Percentiles rank a stretch among this genome's conserved stretches.
Conservation (phyloP, 305 asterid genomes). For the Caryopteris hybrid region DNA sequence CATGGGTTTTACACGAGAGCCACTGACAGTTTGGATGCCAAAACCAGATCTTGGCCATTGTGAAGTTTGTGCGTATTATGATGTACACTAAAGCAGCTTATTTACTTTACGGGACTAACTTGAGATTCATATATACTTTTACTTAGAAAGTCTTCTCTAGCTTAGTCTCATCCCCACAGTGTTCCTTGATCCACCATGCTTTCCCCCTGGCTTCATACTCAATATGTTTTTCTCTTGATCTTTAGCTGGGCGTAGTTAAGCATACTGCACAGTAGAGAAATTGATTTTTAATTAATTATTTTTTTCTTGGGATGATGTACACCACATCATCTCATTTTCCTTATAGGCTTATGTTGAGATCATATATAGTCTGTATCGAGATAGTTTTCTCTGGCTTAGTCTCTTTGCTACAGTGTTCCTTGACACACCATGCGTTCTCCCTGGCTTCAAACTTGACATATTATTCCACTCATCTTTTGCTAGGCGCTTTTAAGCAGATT, state of each 20-base stretch:
- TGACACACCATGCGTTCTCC: not conserved
- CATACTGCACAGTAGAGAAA: not conserved
- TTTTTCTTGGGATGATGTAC: not conserved
- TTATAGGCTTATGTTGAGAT: constrained; percentile 11
- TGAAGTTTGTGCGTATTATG: not conserved
- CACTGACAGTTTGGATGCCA: not conserved
- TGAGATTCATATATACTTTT: not conserved
- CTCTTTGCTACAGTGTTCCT: not conserved
- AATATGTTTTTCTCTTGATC: not conserved
- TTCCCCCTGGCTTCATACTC: not conserved
- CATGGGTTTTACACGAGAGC: not conserved
- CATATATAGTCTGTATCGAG: not conserved
- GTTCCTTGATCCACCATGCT: not conserved
- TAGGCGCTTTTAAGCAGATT: not conserved
- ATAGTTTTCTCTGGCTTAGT: not conserved
- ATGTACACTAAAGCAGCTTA: not conserved
- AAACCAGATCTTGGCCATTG: not conserved
- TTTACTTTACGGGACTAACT: not conserved
- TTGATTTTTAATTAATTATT: not conserved
- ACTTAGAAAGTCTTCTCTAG: not conserved
- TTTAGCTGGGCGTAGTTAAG: not conserved
- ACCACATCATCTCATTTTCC: not conserved
- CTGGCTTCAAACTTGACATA: not conserved
- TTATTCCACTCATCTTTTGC: constrained; percentile 6
- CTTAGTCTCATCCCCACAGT: not conserved